A percentile compares a stretch with the other conserved stretches of the same genome.
These are phyloP conservation scores for Cladosporium sphaerospermum DNA, from an alignment of 2,329 filamentous ascomycete genomes.

Conservation along the genomic window DNA sequence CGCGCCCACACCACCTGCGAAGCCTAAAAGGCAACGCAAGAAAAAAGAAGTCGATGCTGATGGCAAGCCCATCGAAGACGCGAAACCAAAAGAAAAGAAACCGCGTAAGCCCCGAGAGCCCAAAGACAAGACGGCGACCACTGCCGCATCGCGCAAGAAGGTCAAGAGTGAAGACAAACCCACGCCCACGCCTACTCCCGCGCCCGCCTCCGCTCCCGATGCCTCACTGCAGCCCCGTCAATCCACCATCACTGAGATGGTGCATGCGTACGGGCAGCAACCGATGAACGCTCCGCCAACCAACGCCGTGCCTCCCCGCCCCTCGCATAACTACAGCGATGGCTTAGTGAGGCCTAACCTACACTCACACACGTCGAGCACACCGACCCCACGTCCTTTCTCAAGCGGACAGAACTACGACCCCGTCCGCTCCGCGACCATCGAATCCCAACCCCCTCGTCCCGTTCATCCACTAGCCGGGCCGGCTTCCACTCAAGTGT, in stretches of 20 bases:
- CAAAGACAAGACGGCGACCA: constrained; percentile 39
- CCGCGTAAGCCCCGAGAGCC: constrained; percentile 40
- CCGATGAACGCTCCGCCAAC: constrained; percentile 1
- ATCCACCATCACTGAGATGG: constrained; percentile 37
- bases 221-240: constrained; percentile 27
- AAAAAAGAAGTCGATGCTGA: constrained; percentile 32
- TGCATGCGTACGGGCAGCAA: constrained; percentile 15
- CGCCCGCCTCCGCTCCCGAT: constrained; percentile 16
- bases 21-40: constrained; percentile 38
- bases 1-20: constrained; percentile 19
- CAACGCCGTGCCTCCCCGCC: constrained; percentile 26
- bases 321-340: constrained; percentile 20
- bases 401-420: constrained; percentile 82
- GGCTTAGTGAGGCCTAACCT: constrained; percentile 2
- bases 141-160: constrained; percentile 46
- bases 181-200: background rate
- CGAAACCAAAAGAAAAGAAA: constrained; percentile 39
- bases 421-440: constrained; percentile 63
- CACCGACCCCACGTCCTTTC: constrained; percentile 40
- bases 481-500: constrained; percentile 31
- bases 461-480: constrained; percentile 18
- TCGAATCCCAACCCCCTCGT: constrained; percentile 23
- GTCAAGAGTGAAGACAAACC: constrained; percentile 34
- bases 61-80: constrained; percentile 32
- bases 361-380: constrained; percentile 27